Conservation (phyloP, 306 rosid species). For the Medicago truncatula region MtrunA17r5.0-ANR NC_053048.1:48925001-48925500, state of each 20-base stretch:
- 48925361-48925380: conserved; percentile 51
- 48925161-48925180: conserved; percentile 46
- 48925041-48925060: conserved; percentile 60
- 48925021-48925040: conserved; percentile 45
- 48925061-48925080: conserved; percentile 47
- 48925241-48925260: conserved; percentile 64
- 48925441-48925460: conserved; percentile 46
- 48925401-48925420: conserved; percentile 46
- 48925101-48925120: conserved; percentile 21
- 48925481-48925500: conserved; percentile 47
- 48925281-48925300: conserved; percentile 65
- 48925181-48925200: conserved; percentile 56
- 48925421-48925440: conserved; percentile 34
- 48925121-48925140: conserved; percentile 46
- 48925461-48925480: conserved; percentile 47
- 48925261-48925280: conserved; percentile 73
- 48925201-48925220: conserved; percentile 59
- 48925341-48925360: conserved; percentile 58
- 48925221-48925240: conserved; percentile 62
- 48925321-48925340: conserved; percentile 44
- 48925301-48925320: conserved; percentile 46
- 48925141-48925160: conserved; percentile 44
- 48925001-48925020: conserved; percentile 39
- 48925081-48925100: conserved; percentile 34
- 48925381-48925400: conserved; percentile 42